phyloP scores from a whole-genome alignment of 1,284 basidiomycete species.

The Pseudozyma thailandica region DNA sequence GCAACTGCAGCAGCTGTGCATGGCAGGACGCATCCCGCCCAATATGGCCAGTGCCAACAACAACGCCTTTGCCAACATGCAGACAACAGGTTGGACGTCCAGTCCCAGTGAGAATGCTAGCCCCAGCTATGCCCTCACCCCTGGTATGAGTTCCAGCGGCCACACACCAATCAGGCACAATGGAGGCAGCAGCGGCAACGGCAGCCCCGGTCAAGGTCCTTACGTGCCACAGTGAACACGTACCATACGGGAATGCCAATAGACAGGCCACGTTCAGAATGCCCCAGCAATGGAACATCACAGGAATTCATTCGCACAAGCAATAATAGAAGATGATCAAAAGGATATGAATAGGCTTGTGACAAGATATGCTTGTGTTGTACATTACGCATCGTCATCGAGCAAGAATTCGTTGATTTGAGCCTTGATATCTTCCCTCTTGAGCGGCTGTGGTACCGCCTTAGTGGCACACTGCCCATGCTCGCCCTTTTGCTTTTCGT shows the following conservation, averaged over 20 bases:
- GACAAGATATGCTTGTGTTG: too few relatives aligned
- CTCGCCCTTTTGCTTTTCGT: background rate
- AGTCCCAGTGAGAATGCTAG: conserved; percentile 13
- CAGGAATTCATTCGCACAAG: too few relatives aligned
- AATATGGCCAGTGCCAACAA: background rate
- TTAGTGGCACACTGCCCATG: conserved; percentile 10
- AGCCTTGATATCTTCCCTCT: conserved; percentile 34
- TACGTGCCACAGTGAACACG: conserved; percentile 9
- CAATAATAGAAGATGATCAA: too few relatives aligned
- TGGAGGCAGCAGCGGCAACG: conserved; percentile 8
- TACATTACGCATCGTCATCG: too few relatives aligned
- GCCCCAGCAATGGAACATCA: too few relatives aligned
- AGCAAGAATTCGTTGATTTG: conserved; percentile 43
- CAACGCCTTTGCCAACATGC: conserved; percentile 8
- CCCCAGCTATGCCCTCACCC: conserved; percentile 6
- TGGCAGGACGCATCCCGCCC: background rate
- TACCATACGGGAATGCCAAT: too few relatives aligned
- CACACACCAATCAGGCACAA: background rate
- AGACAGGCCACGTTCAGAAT: too few relatives aligned
- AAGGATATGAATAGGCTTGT: too few relatives aligned
- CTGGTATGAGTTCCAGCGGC: background rate
- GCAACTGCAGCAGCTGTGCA: conserved; percentile 11
- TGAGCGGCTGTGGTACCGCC: conserved; percentile 20
- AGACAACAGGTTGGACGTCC: conserved; percentile 15
- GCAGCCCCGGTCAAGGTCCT: conserved; percentile 13